Evolutionary conservation across 108 stramenopile genomes (phyloP), one percentile per base, ranked within the genome.

Genomic region (Fistulifera solaris): DNA sequence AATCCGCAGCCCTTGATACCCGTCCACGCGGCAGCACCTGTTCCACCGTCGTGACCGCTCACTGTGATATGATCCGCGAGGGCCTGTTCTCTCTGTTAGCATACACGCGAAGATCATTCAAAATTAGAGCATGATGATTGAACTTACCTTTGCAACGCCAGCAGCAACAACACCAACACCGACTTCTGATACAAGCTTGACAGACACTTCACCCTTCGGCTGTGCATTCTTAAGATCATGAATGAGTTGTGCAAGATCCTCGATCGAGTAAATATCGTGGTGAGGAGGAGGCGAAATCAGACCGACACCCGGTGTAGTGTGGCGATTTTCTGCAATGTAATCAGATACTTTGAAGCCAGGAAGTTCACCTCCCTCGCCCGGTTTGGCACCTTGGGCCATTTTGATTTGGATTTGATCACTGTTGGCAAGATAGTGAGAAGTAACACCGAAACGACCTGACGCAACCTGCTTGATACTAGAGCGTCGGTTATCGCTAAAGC

Each of bases 121-220:
- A 14, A 40, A 11, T 49, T 11, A 13, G 11, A 11, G 15, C 13
- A 11, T 38, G 4, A 5, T 11, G 31, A 6, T 8, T 6, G 8
- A 35, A 35, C 31, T 35, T 35, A 35, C 31, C 31, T 96, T 96
- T 7, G 89, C 91, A n/a, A 94, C 93, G 61, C 95, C 95, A 45
- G 93, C 95, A 21, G 95, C 95, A 55, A 96, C 83, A 45, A 94
- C 93, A 51, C 95, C 95, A 8, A 96, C 91, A 44, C 98, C 98
- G n/a, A 96, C 96, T 73, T 97, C 96, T 48, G 95, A 95, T 27
- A 98, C 97, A 52, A 98, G 88, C 75, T 98, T 98, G n/a, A 96
- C 94, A 21, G 87, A 89, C 17, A 98, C 97, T 58, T 89, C 94
- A 55, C 91, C 95, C 19, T 70, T 72, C 12, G 93, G 93, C 51